phyloP scores from a whole-genome alignment of 2,329 filamentous ascomycete species.

The Nemania abortiva region DNA sequence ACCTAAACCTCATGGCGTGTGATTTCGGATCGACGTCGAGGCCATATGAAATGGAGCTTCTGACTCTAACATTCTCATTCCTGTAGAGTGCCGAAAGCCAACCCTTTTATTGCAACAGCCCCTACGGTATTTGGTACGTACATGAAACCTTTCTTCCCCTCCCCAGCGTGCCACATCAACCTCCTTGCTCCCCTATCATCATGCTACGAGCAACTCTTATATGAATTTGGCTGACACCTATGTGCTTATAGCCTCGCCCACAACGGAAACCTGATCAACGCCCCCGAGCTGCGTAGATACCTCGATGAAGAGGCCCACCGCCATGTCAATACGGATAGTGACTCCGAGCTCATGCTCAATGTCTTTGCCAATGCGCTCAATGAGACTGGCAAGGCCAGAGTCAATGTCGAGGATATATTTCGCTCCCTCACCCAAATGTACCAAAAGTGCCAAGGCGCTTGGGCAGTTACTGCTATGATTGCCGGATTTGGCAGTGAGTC shows the following conservation, averaged over 20 bases:
- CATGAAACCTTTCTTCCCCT: too few relatives aligned
- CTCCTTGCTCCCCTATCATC: not conserved
- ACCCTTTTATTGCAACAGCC: conserved; percentile 82
- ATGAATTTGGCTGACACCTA: conserved; percentile 4
- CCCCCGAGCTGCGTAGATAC: conserved; percentile 72
- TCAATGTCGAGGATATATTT: conserved; percentile 85
- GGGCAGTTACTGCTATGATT: conserved; percentile 86
- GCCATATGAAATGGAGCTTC: not conserved
- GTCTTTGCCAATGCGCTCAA: conserved; percentile 84
- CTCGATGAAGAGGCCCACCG: conserved; percentile 66
- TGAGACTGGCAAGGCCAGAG: conserved; percentile 85
- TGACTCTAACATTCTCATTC: conserved; percentile 10
- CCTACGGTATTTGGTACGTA: conserved; percentile 73
- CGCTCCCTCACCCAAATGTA: conserved; percentile 79
- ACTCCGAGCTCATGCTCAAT: conserved; percentile 65
- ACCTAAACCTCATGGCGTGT: not conserved
- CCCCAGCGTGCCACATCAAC: not conserved
- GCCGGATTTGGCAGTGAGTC: conserved; percentile 75
- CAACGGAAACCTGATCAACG: conserved; percentile 83
- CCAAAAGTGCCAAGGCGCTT: conserved; percentile 78
- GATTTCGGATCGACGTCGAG: not conserved
- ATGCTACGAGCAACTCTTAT: not conserved
- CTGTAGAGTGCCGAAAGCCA: conserved; percentile 71
- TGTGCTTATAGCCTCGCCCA: conserved; percentile 65
- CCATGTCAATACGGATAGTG: conserved; percentile 69